Base-by-base conservation (phyloP, 306 rosid species). In the Purshia tridentata region DNA sequence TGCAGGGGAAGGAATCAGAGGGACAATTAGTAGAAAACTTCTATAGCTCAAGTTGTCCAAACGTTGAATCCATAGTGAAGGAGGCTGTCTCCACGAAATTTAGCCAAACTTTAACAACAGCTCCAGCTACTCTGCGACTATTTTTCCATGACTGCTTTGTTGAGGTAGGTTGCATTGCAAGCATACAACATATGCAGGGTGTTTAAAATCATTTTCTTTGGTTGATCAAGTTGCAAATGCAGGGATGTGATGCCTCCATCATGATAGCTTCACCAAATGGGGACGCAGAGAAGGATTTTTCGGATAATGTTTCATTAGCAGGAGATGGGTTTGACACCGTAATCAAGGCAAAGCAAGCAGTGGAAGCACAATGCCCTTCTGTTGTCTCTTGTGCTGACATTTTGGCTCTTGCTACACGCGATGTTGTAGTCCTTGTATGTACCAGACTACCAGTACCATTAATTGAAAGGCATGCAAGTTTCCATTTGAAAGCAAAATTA, bases 251-350 rank as follows among this genome's bases (percentile, higher is more conserved):
- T 76, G 97, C 80, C 3, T 93, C 98, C 0, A 79, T 93, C 44
- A 6, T 85, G 68, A 91, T 91, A 2, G n/a, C 82, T 0, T 86
- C 92, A 0, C 77, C 88, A 49, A 88, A 86, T 15, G 86, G 88
- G 18, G 92, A 89, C 42, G 96, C 98, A 47, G 97, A 89, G 82
- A 94, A 91, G 67, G 92, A 94, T 65, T 81, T 85, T 0, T 0
- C 46, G 0, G 94, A 89, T 19, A 91, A 91, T 69, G 79, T 89
- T 8, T 91, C 98, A 0, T 80, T 94, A 3, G 82, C 98, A 0
- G 97, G 97, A 82, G 98, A 91, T 82, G 98, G 98, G 0, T 91
- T 94, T 75, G 97, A 91, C 82, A 91, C 97, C 2, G 90, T 91
- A 0, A 52, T 83, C 6, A 86, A 91, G 65, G 97, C 95, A 3